Percentiles rank a stretch among this genome's conserved stretches.
Evolutionary conservation across 2,329 filamentous ascomycete species (phyloP).

Genomic region (Paecilomyces fulvus): DNA sequence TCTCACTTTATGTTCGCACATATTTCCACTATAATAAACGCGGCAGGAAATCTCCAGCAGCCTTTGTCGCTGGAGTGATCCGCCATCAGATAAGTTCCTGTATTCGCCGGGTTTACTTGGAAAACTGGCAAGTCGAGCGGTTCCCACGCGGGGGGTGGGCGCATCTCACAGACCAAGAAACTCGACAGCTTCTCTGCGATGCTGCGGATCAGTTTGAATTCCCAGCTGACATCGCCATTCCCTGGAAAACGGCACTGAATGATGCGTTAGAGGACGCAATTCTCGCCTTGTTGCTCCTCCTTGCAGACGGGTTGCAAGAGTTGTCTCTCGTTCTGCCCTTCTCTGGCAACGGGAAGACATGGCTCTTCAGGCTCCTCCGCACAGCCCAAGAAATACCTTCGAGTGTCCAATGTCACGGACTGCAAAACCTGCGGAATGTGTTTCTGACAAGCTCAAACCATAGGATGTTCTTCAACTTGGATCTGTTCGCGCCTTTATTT

Average conservation of each 20-base stretch:
- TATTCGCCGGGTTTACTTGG: neutral
- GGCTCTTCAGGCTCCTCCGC: neutral
- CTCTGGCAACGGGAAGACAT: neutral
- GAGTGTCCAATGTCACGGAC: neutral
- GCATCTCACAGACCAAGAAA: neutral
- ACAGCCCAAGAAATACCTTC: neutral
- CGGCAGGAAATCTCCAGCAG: neutral
- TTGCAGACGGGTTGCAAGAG: neutral
- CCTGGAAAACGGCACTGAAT: neutral
- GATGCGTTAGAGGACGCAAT: neutral
- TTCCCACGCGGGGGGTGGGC: neutral
- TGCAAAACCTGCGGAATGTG: neutral
- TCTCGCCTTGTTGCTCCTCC: neutral
- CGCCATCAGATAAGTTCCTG: neutral
- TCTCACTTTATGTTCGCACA: neutral
- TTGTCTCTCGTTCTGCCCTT: neutral
- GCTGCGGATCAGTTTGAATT: neutral
- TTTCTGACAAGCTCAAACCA: neutral
- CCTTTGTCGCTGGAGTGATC: neutral
- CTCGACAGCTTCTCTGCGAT: neutral
- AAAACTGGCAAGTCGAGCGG: neutral
- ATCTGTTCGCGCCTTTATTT: neutral
- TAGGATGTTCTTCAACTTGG: neutral
- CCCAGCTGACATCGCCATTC: neutral
- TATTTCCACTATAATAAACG: neutral